Conservation (phyloP, 306 rosid species). For the Corylus avellana region DNA sequence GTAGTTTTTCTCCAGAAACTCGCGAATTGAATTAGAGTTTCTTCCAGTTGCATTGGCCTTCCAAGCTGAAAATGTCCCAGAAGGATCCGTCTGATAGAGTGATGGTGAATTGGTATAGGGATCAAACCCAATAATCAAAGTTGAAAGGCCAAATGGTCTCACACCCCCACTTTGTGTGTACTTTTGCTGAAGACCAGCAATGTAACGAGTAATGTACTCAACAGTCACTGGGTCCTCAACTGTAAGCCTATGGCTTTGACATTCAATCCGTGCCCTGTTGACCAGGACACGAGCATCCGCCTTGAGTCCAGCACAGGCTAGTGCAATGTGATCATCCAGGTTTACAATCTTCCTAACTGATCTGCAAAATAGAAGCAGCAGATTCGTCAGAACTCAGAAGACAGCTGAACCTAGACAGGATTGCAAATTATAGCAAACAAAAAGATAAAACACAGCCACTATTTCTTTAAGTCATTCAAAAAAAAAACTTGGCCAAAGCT, state of each 20-base stretch:
- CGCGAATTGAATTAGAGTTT: conserved; percentile 90
- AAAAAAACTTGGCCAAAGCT: not conserved
- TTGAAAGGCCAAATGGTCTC: conserved; percentile 95
- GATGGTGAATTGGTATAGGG: conserved; percentile 72
- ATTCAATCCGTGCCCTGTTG: conserved; percentile 86
- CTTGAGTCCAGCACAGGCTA: conserved; percentile 97
- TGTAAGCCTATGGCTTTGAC: conserved; percentile 93
- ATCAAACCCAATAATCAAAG: conserved; percentile 91
- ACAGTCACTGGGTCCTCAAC: conserved; percentile 97
- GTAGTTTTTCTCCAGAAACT: conserved; percentile 90
- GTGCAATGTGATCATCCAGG: conserved; percentile 64
- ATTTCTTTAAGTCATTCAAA: not conserved
- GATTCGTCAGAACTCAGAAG: not conserved
- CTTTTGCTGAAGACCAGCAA: conserved; percentile 98
- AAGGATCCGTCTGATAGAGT: conserved; percentile 93
- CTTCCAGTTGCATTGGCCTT: conserved; percentile 96
- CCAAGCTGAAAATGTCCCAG: conserved; percentile 98
- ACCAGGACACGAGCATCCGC: conserved; percentile 96
- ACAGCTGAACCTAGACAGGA: not conserved
- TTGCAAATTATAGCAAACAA: not conserved
- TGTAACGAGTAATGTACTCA: conserved; percentile 89
- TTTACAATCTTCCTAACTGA: conserved; percentile 65
- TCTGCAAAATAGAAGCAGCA: conserved; percentile 35
- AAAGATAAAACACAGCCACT: not conserved
- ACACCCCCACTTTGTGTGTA: conserved; percentile 99